Evolutionary conservation across 2,329 filamentous ascomycete species (phyloP).

Genomic region (Escovopsis sp.): DNA sequence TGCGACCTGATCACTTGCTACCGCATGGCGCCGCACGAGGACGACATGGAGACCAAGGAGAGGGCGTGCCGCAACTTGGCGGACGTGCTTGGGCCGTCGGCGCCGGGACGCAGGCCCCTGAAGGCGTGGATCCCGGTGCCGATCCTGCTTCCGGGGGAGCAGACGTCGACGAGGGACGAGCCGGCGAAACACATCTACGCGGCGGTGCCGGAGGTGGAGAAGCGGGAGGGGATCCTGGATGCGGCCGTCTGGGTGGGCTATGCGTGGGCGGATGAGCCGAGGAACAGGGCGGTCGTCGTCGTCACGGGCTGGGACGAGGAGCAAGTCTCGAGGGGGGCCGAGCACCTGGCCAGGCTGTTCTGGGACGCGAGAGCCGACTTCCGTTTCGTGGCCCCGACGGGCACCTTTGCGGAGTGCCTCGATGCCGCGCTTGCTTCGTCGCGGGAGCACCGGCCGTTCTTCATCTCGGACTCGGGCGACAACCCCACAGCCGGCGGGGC

Average conservation of each 20-base stretch:
- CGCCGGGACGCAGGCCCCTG: slow-evolving; percentile 20
- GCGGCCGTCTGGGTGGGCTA: slow-evolving; percentile 41
- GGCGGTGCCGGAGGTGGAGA: slow-evolving; percentile 28
- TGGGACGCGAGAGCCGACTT: slow-evolving; percentile 32
- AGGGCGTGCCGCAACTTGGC: slow-evolving; percentile 35
- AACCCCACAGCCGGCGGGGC: slow-evolving; percentile 40
- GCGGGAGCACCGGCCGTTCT: slow-evolving; percentile 27
- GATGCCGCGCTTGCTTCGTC: slow-evolving; percentile 23
- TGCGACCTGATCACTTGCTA: slow-evolving; percentile 38
- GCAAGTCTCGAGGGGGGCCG: slow-evolving; percentile 23
- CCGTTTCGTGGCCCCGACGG: slow-evolving; percentile 35
- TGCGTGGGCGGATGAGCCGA: slow-evolving; percentile 38
- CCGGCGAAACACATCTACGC: slow-evolving; percentile 35
- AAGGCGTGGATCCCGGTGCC: slow-evolving; percentile 39
- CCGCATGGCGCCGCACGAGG: slow-evolving; percentile 35
- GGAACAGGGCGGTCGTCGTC: slow-evolving; percentile 33
- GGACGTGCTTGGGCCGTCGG: slow-evolving; percentile 16
- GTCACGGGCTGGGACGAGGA: slow-evolving; percentile 34
- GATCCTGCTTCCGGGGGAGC: slow-evolving; percentile 36
- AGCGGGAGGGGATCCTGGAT: slow-evolving; percentile 26
- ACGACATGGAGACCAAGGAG: slow-evolving; percentile 32
- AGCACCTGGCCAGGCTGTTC: slow-evolving; percentile 29
- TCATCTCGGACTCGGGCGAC: slow-evolving; percentile 40
- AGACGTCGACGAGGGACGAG: slow-evolving; percentile 37
- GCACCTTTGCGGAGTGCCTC: slow-evolving; percentile 29